Evolutionary conservation across 441 rosid genomes (phyloP).

Genomic region (Jatropha podagrica): DNA sequence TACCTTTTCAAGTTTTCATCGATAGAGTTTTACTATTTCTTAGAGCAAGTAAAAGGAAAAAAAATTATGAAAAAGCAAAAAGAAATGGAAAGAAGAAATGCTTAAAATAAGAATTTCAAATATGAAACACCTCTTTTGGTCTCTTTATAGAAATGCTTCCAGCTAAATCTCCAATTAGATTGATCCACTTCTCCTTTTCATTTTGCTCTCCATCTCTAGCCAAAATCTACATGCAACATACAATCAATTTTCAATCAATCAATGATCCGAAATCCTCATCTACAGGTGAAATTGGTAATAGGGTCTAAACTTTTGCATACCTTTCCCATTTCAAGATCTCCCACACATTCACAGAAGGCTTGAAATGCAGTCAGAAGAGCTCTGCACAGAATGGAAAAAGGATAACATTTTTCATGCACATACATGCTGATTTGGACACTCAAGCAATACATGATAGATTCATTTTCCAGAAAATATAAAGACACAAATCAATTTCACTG

Average conservation of each 20-base stretch:
- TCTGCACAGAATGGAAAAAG: conserved; percentile 49
- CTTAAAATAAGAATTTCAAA: background rate
- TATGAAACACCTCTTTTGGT: conserved; percentile 81
- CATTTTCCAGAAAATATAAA: conserved; percentile 15
- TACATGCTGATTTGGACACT: conserved; percentile 12
- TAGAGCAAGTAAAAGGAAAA: background rate
- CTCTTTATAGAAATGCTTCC: conserved; percentile 94
- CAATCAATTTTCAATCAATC: conserved; percentile 9
- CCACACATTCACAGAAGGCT: conserved; percentile 98
- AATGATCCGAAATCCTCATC: conserved; percentile 6
- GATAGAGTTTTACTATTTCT: background rate
- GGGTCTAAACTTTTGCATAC: conserved; percentile 37
- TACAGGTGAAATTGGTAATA: conserved; percentile 3
- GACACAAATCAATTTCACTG: conserved; percentile 17
- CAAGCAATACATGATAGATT: conserved; percentile 11
- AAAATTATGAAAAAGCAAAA: background rate
- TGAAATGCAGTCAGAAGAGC: conserved; percentile 90
- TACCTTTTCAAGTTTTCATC: background rate
- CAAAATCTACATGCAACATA: conserved; percentile 60
- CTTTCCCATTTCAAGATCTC: conserved; percentile 99
- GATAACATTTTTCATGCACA: background rate
- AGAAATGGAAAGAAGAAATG: background rate
- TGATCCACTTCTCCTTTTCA: conserved; percentile 95
- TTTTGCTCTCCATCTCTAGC: conserved; percentile 88
- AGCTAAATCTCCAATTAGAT: conserved; percentile 85